These are phyloP conservation scores for Lyophyllum decastes DNA, from an alignment of 768 basidiomycete species.

Conservation along the genomic window DNA sequence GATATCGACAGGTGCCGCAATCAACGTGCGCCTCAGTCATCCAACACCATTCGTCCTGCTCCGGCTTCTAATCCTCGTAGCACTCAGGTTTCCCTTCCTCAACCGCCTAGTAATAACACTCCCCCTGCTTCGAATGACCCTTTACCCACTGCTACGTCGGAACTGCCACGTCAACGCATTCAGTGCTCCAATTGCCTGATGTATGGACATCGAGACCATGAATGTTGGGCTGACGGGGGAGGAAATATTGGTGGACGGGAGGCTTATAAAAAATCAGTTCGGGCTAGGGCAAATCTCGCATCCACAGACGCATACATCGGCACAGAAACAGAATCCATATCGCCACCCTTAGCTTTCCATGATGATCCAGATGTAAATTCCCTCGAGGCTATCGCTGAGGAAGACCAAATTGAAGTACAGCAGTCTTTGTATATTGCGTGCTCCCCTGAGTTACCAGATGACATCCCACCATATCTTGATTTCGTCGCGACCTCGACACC, in stretches of 20 bases:
- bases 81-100: background rate
- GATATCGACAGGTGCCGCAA: background rate
- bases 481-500: background rate
- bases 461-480: background rate
- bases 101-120: no score
- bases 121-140: background rate
- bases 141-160: background rate
- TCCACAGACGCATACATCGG: background rate
- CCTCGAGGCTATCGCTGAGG: background rate
- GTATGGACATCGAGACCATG: background rate
- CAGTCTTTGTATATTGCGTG: background rate
- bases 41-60: background rate
- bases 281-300: background rate
- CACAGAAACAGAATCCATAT: background rate
- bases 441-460: background rate
- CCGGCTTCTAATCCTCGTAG: background rate
- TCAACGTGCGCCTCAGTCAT: background rate
- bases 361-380: background rate
- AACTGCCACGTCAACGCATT: background rate
- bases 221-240: slow-evolving; percentile 4
- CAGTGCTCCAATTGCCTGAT: slow-evolving; percentile 1
- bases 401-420: background rate
- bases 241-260: background rate
- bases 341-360: background rate
- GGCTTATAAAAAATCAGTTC: background rate